Base-by-base conservation (phyloP, 208 protist genomes). In the Balamuthia mandrillaris region DNA sequence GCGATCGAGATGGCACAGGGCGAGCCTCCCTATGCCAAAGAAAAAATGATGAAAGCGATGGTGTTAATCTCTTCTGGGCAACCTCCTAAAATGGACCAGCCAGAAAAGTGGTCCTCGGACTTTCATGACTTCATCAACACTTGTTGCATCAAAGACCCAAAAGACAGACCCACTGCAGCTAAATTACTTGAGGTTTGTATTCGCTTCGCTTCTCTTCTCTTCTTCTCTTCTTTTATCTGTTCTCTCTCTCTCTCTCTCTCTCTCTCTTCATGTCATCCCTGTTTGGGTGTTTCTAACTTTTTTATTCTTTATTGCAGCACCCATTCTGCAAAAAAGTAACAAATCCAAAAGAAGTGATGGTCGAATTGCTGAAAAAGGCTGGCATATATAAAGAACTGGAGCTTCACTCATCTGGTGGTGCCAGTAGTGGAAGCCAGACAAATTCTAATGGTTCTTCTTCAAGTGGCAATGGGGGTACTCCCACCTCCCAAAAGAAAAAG, bases 1-100 rank as follows among this genome's bases (percentile, higher is more conserved):
- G 89, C 90, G 4, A 95, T 96, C 51, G 94, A 96, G 56, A 86
- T 96, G 86, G 91, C 91, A 18, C 86, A 95, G 61, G 87, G 84
- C 44, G 60, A 86, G 27, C 92, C 94, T 47, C 94, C 94, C 61
- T 81, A 63, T 24, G 72, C 72, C 3, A 16, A 51, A 12, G 72
- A 63, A 81, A 21, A 85, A 84, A 66, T 84, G 33, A 83, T 90
- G 72, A 45, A 79, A 21, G 77, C 87, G 66, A 33, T 91, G 3
- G 44, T 75, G 0, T 42, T 82, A 35, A 82, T 91, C 7, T 83
- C 79, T 47, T 78, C 84, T 33, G 81, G 75, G 12, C 45, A 60
- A 21, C 87, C 92, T 52, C 94, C 94, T 2, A 93, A 49, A 16
- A 44, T 96, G 0, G 87, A 87, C 24, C 63, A 91, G 6, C 27